Percentiles rank a stretch among this genome's conserved stretches.
phyloP scores from a whole-genome alignment of 768 basidiomycete genomes.

The Pleurotus ostreatus region DNA sequence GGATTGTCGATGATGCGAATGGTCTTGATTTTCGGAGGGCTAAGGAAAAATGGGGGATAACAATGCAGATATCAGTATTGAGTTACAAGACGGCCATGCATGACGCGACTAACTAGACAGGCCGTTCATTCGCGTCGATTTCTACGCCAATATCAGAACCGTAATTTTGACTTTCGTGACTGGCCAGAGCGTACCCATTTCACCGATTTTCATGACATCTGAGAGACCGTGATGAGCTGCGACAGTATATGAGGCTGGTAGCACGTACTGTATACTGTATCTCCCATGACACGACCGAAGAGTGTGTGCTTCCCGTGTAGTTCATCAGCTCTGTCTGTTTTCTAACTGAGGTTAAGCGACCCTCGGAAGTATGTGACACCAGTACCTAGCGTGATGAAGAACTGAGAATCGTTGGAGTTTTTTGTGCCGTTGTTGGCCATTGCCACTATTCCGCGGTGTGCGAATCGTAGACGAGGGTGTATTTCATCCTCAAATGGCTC shows the following conservation, averaged over 20 bases:
- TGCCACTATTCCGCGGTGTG: conserved; percentile 86
- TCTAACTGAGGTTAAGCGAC: background rate
- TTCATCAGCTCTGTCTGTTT: conserved; percentile 82
- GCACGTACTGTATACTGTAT: conserved; percentile 82
- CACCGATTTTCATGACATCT: conserved; percentile 93
- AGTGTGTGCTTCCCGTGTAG: conserved; percentile 92
- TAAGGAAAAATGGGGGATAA: conserved; percentile 27
- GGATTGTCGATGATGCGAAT: conserved; percentile 90
- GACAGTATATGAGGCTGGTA: background rate
- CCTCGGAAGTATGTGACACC: background rate
- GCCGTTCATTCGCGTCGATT: conserved; percentile 52
- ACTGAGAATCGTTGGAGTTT: conserved; percentile 92
- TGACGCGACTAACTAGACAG: conserved; percentile 62
- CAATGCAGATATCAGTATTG: background rate
- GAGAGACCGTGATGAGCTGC: background rate
- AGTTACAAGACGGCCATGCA: background rate
- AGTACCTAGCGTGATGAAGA: conserved; percentile 88
- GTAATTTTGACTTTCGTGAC: too few relatives aligned
- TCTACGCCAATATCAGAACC: background rate
- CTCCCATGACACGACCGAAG: conserved; percentile 87
- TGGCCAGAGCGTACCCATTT: conserved; percentile 58
- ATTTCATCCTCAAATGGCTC: conserved; percentile 95
- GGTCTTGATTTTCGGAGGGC: conserved; percentile 88
- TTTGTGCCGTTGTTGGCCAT: conserved; percentile 92
- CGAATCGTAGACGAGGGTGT: conserved; percentile 87